Conservation (phyloP, 805 yeast species). For the Lipomyces yamadae region DNA sequence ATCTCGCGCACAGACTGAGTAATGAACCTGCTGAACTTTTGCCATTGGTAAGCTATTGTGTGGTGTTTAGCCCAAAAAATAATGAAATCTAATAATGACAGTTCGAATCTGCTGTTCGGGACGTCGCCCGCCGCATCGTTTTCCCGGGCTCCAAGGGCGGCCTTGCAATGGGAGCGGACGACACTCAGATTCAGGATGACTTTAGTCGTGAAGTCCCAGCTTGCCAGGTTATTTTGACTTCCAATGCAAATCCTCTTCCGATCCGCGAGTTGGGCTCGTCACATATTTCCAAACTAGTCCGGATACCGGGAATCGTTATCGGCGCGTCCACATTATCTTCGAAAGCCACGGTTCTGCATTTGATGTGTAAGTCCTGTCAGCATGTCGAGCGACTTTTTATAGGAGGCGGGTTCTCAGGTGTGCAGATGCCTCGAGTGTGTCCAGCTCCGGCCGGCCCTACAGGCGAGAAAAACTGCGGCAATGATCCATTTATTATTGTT, state of each 20-base stretch:
- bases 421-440: slow-evolving; percentile 71
- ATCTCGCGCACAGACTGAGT: slow-evolving; percentile 76
- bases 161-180: slow-evolving; percentile 26
- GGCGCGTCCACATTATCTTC: slow-evolving; percentile 88
- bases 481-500: slow-evolving; percentile 88
- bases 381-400: slow-evolving; percentile 72
- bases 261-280: slow-evolving; percentile 84
- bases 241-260: slow-evolving; percentile 71
- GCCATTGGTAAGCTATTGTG: slow-evolving; percentile 53
- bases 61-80: slow-evolving; percentile 40
- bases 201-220: slow-evolving; percentile 64
- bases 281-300: slow-evolving; percentile 84
- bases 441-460: slow-evolving; percentile 54
- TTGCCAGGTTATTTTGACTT: slow-evolving; percentile 79
- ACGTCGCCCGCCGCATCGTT: slow-evolving; percentile 75
- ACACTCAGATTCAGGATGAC: slow-evolving; percentile 48
- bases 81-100: neutral
- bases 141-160: slow-evolving; percentile 37
- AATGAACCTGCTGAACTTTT: slow-evolving; percentile 68
- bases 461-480: slow-evolving; percentile 70
- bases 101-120: slow-evolving; percentile 45
- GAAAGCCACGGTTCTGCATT: slow-evolving; percentile 79
- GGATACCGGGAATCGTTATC: slow-evolving; percentile 91
- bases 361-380: slow-evolving; percentile 87
- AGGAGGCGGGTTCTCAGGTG: slow-evolving; percentile 70